phyloP scores from a whole-genome alignment of 441 rosid species.

The Populus hybrid region DNA sequence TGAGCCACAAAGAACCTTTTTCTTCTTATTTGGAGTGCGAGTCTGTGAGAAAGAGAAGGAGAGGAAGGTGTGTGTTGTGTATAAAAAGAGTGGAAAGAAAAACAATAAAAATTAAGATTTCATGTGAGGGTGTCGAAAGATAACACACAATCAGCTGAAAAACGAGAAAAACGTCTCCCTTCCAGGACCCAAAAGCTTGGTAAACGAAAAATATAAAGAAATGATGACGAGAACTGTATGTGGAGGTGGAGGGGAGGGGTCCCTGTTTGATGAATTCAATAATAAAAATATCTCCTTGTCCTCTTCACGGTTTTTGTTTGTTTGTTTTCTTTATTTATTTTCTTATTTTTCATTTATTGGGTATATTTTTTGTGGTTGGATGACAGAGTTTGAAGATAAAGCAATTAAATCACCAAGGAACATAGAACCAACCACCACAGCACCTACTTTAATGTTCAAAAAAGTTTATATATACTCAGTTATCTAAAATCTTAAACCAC shows the following conservation, averaged over 20 bases:
- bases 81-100: background rate
- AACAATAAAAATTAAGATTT: conserved; percentile 3
- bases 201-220: background rate
- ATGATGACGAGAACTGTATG: conserved; percentile 8
- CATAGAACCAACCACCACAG: conserved; percentile 42
- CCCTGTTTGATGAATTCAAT: conserved; percentile 27
- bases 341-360: background rate
- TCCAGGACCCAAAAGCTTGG: conserved; percentile 11
- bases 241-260: conserved; percentile 19
- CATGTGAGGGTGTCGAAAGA: conserved; percentile 45
- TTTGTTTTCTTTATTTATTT: conserved; percentile 17
- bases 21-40: background rate
- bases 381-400: conserved; percentile 46
- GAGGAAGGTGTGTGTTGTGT: background rate
- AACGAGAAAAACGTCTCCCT: conserved; percentile 72
- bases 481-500: background rate
- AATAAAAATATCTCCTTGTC: conserved; percentile 55
- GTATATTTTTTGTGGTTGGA: conserved; percentile 45
- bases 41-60: conserved; percentile 19
- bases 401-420: conserved; percentile 41
- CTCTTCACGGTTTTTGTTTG: conserved; percentile 21
- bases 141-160: conserved; percentile 57
- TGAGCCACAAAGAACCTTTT: background rate
- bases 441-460: conserved; percentile 35
- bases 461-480: background rate